These are phyloP conservation scores for Cronartium quercuum DNA, from an alignment of 1,284 basidiomycete genomes.

Conservation along the genomic window DNA sequence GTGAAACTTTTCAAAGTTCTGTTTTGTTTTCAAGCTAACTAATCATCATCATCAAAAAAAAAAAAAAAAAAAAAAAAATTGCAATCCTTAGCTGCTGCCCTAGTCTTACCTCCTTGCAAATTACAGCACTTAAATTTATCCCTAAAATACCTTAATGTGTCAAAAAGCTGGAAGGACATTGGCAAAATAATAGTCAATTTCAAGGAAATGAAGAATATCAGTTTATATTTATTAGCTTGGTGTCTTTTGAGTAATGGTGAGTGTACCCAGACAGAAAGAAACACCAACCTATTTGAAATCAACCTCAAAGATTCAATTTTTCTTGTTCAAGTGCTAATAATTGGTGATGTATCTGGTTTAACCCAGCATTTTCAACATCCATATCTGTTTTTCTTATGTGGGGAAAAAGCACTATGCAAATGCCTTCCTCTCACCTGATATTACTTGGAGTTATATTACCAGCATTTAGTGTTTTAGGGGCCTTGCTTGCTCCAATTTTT, in stretches of 20 bases:
- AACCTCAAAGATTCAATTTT: not conserved
- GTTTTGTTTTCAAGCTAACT: not conserved
- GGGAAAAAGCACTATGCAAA: constrained; percentile 69
- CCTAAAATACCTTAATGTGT: constrained; percentile 8
- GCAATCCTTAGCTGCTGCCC: constrained; percentile 1
- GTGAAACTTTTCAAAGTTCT: constrained; percentile 46
- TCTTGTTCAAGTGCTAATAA: not conserved
- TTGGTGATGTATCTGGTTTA: not conserved
- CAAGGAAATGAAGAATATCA: constrained; percentile 21
- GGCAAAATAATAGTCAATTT: constrained; percentile 4
- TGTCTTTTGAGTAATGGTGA: constrained; percentile 34
- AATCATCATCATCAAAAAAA: not conserved
- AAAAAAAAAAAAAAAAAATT: not conserved
- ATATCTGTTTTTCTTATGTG: constrained; percentile 76
- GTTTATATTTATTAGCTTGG: constrained; percentile 29
- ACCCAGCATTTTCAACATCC: constrained; percentile 68
- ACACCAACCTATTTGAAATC: not conserved
- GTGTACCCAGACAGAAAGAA: not conserved
- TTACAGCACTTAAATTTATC: too few relatives aligned
- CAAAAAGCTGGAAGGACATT: constrained; percentile 2
- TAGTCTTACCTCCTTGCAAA: constrained; percentile 11
- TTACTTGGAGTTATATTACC: constrained; percentile 65
- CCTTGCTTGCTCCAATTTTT: constrained; percentile 63
- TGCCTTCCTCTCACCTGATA: constrained; percentile 64
- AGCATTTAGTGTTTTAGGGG: constrained; percentile 64